phyloP scores from a whole-genome alignment of 495 filamentous ascomycete genomes.

The Neurospora sublineolata region DNA sequence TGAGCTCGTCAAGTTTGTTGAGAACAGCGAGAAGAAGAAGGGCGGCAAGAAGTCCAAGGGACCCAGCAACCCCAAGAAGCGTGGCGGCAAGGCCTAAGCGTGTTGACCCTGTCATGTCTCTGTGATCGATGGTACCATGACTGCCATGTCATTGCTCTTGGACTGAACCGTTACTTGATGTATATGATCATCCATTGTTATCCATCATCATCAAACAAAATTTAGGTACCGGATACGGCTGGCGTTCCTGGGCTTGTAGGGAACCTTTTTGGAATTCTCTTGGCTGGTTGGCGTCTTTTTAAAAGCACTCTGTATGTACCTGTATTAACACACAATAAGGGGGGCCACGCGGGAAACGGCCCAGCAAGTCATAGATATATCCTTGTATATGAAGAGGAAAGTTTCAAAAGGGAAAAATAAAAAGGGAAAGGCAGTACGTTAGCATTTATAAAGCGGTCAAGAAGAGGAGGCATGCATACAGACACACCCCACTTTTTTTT shows the following conservation, averaged over 20 bases:
- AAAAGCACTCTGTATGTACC: not conserved
- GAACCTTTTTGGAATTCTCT: not conserved
- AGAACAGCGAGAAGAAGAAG: constrained; percentile 15
- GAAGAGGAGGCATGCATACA: not conserved
- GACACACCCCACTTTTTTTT: not conserved
- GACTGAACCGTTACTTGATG: not conserved
- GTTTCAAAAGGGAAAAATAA: not conserved
- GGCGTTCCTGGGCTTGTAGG: not conserved
- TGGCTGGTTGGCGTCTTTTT: not conserved
- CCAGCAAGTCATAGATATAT: not conserved
- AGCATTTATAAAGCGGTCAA: not conserved
- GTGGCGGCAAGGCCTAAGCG: constrained; percentile 24
- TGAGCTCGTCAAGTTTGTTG: constrained; percentile 14
- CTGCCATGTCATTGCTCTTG: not conserved
- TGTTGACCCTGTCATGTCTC: not conserved
- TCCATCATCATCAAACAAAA: not conserved
- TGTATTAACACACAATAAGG: not conserved
- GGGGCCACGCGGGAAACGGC: not conserved
- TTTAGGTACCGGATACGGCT: not conserved
- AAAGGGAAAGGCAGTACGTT: not conserved
- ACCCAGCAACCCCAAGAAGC: constrained; percentile 60
- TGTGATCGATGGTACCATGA: not conserved
- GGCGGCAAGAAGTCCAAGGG: constrained; percentile 57
- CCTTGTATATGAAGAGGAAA: not conserved
- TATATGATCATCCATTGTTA: not conserved